Base-by-base conservation (phyloP, 2,329 filamentous ascomycete species). In the Arthroderma uncinatum region DNA sequence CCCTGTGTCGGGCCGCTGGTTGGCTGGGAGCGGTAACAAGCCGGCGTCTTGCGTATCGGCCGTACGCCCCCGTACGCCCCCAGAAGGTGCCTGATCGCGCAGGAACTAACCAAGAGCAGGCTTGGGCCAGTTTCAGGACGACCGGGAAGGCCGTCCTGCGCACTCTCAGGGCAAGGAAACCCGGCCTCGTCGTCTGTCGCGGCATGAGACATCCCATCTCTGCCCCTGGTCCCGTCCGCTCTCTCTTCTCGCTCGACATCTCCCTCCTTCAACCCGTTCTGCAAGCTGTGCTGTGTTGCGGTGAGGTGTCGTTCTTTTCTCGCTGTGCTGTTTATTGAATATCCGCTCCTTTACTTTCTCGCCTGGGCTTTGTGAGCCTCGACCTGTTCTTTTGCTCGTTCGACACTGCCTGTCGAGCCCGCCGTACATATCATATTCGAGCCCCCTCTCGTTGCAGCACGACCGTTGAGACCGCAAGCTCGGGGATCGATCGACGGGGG, bases 231-330 rank as follows among this genome's bases (percentile, higher is more conserved):
- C 34, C 44, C 52, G n/a, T 48, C 53, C 42, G 39, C 47, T 42
- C 40, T 56, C 33, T 57, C 55, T 54, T 39, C 48, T 30, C 33
- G 39, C 47, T 44, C 42, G 12, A 37, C 58, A 6, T 63, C 59
- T 54, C 47, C 60, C 59, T 59, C 58, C 58, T 55, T 58, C 34
- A 36, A 42, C 34, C 21, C 48, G 40, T 50, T 30, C 23, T 16
- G 44, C 44, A 50, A 30, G 25, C 44, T 50, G 44, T 50, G 44
- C 44, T 16, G 28, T 16, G 16, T 4, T 8, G 6, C n/a, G 25
- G n/a, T 16, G 12, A 12, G 14, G 6, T 34, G 6, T 56, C 54
- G 30, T 44, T 53, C 40, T 53, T 55, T 40, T 40, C 19, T 36
- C 36, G 8, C 44, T 33, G 23, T 28, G 9, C 25, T 28, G 9